Evolutionary conservation across 768 basidiomycete genomes (phyloP).

Genomic region (Sporobolomyces pararoseus): DNA sequence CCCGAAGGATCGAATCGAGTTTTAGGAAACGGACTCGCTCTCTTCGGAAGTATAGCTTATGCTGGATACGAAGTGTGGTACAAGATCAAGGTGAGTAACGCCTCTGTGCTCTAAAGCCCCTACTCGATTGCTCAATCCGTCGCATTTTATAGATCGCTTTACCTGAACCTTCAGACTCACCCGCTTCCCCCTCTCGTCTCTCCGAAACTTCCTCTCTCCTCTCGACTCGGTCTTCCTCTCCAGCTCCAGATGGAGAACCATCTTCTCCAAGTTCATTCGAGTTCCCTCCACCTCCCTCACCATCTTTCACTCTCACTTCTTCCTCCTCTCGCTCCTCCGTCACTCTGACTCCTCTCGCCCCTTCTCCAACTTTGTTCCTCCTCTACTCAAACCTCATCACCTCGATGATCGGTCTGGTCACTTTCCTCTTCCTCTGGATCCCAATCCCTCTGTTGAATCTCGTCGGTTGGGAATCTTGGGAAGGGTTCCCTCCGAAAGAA

Average conservation of each 20-base stretch:
- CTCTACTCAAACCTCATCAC: constrained; percentile 79
- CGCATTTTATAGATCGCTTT: constrained; percentile 24
- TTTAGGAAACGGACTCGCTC: constrained; percentile 38
- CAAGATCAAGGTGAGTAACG: constrained; percentile 29
- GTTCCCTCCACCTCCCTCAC: not conserved
- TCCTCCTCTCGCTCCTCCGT: not conserved
- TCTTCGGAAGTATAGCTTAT: constrained; percentile 33
- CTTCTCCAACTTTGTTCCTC: constrained; percentile 70
- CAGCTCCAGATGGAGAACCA: not conserved
- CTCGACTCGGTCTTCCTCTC: constrained; percentile 9
- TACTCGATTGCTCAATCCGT: no score
- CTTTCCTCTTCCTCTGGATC: constrained; percentile 70
- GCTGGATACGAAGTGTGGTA: constrained; percentile 45
- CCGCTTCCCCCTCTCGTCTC: not conserved
- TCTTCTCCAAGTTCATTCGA: not conserved
- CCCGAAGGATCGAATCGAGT: constrained; percentile 33
- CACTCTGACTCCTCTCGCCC: constrained; percentile 46
- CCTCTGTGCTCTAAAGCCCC: not conserved
- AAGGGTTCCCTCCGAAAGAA: constrained; percentile 55
- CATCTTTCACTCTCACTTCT: not conserved
- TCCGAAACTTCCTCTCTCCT: constrained; percentile 24
- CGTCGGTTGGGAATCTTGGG: constrained; percentile 63
- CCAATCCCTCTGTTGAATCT: constrained; percentile 71
- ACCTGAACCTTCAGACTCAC: constrained; percentile 6
- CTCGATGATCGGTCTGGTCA: constrained; percentile 71